Conservation (phyloP, 1,284 basidiomycete species). For the Hemileia vastatrix region DNA sequence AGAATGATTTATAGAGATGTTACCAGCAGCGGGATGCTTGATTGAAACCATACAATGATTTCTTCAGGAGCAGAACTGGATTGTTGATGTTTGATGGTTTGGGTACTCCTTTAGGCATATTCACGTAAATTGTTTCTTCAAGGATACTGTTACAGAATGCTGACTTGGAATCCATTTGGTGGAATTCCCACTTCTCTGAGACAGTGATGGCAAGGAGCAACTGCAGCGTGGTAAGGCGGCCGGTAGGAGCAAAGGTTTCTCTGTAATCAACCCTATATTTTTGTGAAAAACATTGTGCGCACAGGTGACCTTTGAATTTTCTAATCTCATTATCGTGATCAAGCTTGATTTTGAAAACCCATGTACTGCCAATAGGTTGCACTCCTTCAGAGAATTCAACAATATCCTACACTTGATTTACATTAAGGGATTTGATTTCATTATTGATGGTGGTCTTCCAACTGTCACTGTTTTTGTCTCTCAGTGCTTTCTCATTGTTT, state of each 20-base stretch:
- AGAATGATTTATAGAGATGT: conserved; percentile 1
- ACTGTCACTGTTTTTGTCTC: too few relatives aligned
- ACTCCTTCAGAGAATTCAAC: not conserved
- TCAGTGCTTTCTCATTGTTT: too few relatives aligned
- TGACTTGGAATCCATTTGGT: conserved; percentile 1
- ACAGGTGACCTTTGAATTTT: not conserved
- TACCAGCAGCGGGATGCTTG: too few relatives aligned
- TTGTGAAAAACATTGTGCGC: not conserved
- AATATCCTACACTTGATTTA: not conserved
- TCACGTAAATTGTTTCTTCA: not conserved
- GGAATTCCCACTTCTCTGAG: not conserved
- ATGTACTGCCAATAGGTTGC: not conserved
- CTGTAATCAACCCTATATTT: not conserved
- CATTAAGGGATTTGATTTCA: not conserved
- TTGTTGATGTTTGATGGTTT: not conserved
- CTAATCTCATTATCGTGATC: not conserved
- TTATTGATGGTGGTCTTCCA: not conserved
- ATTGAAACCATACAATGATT: not conserved
- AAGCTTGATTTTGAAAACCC: not conserved
- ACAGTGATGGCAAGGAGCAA: not conserved
- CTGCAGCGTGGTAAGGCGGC: not conserved
- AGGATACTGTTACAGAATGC: not conserved
- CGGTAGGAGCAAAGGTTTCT: conserved; percentile 3
- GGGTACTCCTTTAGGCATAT: not conserved
- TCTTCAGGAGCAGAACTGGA: not conserved